These are phyloP conservation scores for Gastroboletus turbinatus DNA, from an alignment of 1,284 basidiomycete species.

Conservation along the genomic window DNA sequence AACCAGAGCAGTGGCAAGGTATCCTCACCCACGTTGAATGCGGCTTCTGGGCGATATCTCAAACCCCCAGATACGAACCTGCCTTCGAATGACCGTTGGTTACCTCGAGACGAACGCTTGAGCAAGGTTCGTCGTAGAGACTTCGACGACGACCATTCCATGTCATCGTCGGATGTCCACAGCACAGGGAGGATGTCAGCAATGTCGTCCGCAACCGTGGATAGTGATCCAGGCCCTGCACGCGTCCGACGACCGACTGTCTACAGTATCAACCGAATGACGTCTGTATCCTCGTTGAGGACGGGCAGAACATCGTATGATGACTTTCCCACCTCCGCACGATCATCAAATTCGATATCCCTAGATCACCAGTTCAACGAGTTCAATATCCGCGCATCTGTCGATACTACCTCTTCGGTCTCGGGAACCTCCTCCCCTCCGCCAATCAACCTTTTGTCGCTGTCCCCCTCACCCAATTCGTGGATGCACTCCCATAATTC, in stretches of 20 bases:
- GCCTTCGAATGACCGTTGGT: constrained; percentile 49
- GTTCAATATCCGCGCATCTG: constrained; percentile 72
- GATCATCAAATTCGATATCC: constrained; percentile 81
- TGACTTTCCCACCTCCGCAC: constrained; percentile 69
- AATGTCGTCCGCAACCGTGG: constrained; percentile 76
- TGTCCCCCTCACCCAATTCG: constrained; percentile 56
- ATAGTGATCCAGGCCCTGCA: constrained; percentile 80
- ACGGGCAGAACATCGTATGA: constrained; percentile 57
- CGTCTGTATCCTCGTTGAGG: constrained; percentile 72
- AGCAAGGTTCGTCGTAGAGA: constrained; percentile 80
- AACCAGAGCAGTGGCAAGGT: constrained; percentile 40
- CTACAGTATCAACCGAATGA: constrained; percentile 68
- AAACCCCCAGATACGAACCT: constrained; percentile 38
- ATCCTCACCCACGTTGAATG: constrained; percentile 48
- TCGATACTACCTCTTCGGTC: constrained; percentile 58
- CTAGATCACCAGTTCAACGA: constrained; percentile 78
- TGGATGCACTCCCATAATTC: constrained; percentile 55
- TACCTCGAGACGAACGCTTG: constrained; percentile 57
- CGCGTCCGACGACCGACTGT: constrained; percentile 60
- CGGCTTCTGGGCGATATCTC: constrained; percentile 58
- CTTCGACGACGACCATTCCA: constrained; percentile 87
- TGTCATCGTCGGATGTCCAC: constrained; percentile 82
- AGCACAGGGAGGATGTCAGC: constrained; percentile 69
- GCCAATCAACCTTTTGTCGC: constrained; percentile 68
- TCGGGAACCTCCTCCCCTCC: constrained; percentile 70